phyloP scores from a whole-genome alignment of 192 early-diverging fungal genomes.

The Mortierella claussenii region DNA sequence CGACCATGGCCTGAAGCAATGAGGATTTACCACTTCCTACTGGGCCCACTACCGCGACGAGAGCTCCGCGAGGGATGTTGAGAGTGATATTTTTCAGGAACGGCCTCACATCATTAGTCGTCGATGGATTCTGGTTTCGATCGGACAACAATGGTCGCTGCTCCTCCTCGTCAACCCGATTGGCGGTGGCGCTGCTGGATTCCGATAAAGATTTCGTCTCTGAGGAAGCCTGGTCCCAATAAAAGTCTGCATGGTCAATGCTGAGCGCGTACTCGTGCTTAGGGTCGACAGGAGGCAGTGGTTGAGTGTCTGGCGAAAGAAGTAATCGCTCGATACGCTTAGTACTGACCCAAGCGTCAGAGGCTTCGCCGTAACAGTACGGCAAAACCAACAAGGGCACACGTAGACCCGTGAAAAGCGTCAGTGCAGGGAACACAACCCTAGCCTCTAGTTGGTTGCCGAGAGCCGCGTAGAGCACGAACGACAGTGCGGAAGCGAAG shows the following conservation, averaged over 20 bases:
- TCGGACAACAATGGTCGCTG: conserved; percentile 8
- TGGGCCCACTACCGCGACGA: conserved; percentile 85
- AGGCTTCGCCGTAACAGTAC: conserved; percentile 37
- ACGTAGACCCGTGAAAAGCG: conserved; percentile 61
- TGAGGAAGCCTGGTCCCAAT: conserved; percentile 66
- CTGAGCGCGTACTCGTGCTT: conserved; percentile 59
- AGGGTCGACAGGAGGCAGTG: conserved; percentile 52
- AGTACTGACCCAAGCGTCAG: conserved; percentile 54
- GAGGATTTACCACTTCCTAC: conserved; percentile 90
- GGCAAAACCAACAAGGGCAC: conserved; percentile 59
- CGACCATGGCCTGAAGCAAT: conserved; percentile 83
- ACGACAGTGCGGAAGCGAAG: conserved; percentile 57
- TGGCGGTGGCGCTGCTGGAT: not conserved
- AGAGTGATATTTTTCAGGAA: conserved; percentile 58
- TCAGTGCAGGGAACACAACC: conserved; percentile 57
- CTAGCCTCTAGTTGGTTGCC: conserved; percentile 46
- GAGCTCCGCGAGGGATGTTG: conserved; percentile 39
- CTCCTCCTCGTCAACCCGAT: conserved; percentile 7
- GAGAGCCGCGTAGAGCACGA: conserved; percentile 51
- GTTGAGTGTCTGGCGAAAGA: conserved; percentile 64
- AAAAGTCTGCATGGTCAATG: conserved; percentile 68
- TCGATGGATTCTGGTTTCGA: not conserved
- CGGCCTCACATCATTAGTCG: conserved; percentile 10
- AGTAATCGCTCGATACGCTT: conserved; percentile 59
- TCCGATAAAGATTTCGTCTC: conserved; percentile 13